Evolutionary conservation across 1,284 basidiomycete species (phyloP), one percentile per base, ranked within the genome.

Genomic region (Papiliotrema terrestris): DNA sequence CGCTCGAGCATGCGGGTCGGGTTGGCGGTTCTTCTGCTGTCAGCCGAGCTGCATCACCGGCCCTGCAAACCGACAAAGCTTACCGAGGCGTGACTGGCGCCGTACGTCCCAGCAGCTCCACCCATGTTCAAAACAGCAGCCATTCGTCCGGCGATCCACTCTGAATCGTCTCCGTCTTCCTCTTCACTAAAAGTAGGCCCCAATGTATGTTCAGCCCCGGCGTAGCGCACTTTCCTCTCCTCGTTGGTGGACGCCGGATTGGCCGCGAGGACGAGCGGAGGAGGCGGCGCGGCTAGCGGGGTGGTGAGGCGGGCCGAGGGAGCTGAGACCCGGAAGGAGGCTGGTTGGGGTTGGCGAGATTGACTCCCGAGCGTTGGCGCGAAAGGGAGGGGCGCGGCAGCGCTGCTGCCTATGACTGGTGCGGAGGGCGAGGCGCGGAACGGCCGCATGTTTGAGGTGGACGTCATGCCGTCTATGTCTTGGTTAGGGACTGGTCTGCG

Each of bases 161-260:
- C 66, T 6, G 68, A 63, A 51, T 74, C 72, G 55, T 74, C 72
- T 1, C 67, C 69, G 54, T 74, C 72, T 49, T 74, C 71, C 37
- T 74, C 72, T 41, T 71, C 71, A 45, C 64, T 68, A 54, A 72
- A 74, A 1, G 60, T 66, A 5, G 72, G 72, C 9, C 72, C 72
- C 1, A 74, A 59, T 1, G 69, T 72, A 56, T 72, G 70, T 45
- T 72, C 66, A 14, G 61, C 62, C 5, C 65, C 65, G 20, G 63
- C 63, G 45, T 68, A 66, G n/a, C 51, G 55, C 9, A 60, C 46
- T 41, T 32, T 60, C 54, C 29, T 54, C 42, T 4, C 62, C 54
- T 6, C 42, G 55, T 23, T 26, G 48, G 46, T 56, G 50, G 38
- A 59, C 50, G 14, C 53, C 44, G 19, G 59, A 55, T 42, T 54